Evolutionary conservation across 768 basidiomycete species (phyloP).

Genomic region (Trametes cingulata): DNA sequence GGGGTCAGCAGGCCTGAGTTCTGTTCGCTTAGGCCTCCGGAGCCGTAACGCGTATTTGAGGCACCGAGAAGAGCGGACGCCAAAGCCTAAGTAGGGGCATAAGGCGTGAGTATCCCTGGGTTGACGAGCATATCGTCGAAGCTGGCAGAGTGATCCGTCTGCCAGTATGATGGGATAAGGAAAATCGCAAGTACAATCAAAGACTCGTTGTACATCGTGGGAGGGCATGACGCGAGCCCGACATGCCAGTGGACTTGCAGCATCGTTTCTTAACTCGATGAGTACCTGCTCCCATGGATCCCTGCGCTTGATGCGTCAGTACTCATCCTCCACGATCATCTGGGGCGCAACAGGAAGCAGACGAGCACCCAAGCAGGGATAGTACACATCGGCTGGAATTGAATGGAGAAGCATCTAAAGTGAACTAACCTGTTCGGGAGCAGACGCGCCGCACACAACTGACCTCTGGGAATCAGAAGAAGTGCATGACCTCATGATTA

Average conservation of each 20-base stretch:
- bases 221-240: no score
- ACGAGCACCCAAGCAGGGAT: background rate
- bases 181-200: no score
- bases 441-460: background rate
- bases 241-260: no score
- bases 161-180: no score
- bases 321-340: background rate
- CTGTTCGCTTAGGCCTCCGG: conserved; percentile 4
- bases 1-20: conserved; percentile 12
- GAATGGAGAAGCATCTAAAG: conserved; percentile 1
- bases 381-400: background rate
- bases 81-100: background rate
- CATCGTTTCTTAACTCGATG: no score
- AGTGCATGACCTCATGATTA: conserved; percentile 19
- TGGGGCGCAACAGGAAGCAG: background rate
- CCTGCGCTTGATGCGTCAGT: background rate
- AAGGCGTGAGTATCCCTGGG: background rate
- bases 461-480: background rate
- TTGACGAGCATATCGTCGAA: no score
- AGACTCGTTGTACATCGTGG: no score
- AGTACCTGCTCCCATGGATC: no score
- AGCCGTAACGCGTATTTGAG: conserved; percentile 9
- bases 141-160: no score
- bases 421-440: conserved; percentile 6
- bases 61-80: conserved; percentile 3